phyloP scores from a whole-genome alignment of 768 basidiomycete species.

The Serendipita sp. region DNA sequence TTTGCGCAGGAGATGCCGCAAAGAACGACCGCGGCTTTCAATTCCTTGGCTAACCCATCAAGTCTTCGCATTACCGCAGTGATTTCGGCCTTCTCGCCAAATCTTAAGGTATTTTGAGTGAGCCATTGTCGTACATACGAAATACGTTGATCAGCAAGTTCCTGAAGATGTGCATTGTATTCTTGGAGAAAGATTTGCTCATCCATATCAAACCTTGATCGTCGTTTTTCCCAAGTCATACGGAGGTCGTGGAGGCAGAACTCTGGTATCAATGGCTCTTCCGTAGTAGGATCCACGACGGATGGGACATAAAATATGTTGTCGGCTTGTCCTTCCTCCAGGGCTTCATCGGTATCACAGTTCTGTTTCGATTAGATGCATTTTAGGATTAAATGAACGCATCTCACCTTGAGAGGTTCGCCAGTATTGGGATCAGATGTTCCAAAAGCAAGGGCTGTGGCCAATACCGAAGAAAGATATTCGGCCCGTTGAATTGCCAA shows the following conservation, averaged over 20 bases:
- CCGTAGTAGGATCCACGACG: neutral
- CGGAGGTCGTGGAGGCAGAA: neutral
- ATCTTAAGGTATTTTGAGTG: constrained; percentile 30
- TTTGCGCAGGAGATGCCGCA: constrained; percentile 31
- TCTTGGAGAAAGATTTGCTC: constrained; percentile 29
- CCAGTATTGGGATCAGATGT: constrained; percentile 24
- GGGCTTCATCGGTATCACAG: constrained; percentile 28
- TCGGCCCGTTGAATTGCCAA: constrained; percentile 19
- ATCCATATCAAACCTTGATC: constrained; percentile 18
- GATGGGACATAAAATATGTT: neutral
- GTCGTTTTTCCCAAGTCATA: neutral
- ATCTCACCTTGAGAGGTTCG: constrained; percentile 34
- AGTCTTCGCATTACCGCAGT: constrained; percentile 29
- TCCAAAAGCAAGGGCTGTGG: constrained; percentile 34
- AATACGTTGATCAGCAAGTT: constrained; percentile 27
- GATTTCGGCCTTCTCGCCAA: constrained; percentile 28
- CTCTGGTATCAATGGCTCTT: neutral
- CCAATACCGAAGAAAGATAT: constrained; percentile 25
- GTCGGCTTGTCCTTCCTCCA: neutral
- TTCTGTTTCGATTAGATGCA: constrained; percentile 22
- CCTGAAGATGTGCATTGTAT: constrained; percentile 25
- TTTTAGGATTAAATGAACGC: neutral
- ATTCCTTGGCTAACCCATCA: constrained; percentile 28
- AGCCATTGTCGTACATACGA: constrained; percentile 38
- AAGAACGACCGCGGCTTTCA: constrained; percentile 30